phyloP scores from a whole-genome alignment of 148 eudicot genomes.

The Rhododendron williamsianum region DNA sequence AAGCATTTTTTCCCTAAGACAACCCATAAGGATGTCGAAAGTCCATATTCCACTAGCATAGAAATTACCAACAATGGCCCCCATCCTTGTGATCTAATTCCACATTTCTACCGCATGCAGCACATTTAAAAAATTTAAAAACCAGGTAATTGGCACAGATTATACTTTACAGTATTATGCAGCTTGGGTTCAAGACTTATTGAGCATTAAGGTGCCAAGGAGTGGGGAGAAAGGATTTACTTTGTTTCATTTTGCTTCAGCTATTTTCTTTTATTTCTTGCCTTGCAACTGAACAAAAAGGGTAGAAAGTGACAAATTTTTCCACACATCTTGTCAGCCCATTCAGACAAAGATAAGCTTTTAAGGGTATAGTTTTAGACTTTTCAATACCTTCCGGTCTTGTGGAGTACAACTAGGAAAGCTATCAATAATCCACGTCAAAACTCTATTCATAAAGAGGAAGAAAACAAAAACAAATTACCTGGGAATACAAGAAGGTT shows the following conservation, averaged over 20 bases:
- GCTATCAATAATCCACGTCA: background rate
- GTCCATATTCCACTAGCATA: background rate
- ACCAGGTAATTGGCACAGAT: background rate
- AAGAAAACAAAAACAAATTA: background rate
- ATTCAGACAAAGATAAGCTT: background rate
- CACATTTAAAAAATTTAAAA: background rate
- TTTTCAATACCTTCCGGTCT: background rate
- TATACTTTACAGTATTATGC: background rate
- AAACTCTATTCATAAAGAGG: background rate
- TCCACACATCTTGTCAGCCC: background rate
- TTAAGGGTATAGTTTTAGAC: background rate
- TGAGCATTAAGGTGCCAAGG: background rate
- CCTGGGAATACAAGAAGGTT: slow-evolving; percentile 46
- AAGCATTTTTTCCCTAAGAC: background rate
- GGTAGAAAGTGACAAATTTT: background rate
- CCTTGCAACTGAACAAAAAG: background rate
- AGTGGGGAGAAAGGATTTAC: background rate
- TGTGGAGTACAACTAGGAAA: background rate
- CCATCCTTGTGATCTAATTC: background rate
- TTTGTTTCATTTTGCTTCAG: background rate
- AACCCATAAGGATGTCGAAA: background rate
- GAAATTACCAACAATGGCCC: background rate
- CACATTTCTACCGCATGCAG: background rate
- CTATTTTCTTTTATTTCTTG: background rate
- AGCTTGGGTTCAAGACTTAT: background rate